Evolutionary conservation across 108 stramenopile genomes (phyloP).

Genomic region (Cyclotella atomus): DNA sequence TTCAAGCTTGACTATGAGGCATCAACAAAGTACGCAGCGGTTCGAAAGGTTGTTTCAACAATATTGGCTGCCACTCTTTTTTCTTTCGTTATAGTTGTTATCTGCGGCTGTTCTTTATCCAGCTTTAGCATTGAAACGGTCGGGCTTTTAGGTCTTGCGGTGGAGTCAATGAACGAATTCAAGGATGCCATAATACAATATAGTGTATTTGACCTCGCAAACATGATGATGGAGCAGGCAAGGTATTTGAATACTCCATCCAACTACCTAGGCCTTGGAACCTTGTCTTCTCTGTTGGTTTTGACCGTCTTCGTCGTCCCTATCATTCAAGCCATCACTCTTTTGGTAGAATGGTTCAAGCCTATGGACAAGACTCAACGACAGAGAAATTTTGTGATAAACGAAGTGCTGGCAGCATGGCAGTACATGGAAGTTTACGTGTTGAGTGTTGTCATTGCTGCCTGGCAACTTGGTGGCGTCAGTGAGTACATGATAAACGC

Average conservation of each 20-base stretch:
- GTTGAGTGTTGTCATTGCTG: conserved; percentile 67
- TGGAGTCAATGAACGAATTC: conserved; percentile 76
- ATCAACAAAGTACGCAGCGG: conserved; percentile 30
- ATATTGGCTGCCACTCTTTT: conserved; percentile 29
- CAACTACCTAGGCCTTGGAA: conserved; percentile 68
- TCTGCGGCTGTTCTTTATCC: conserved; percentile 62
- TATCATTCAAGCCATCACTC: conserved; percentile 52
- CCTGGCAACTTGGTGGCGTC: conserved; percentile 78
- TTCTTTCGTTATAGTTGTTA: conserved; percentile 49
- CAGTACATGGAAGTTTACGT: conserved; percentile 87
- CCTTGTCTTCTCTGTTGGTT: conserved; percentile 64
- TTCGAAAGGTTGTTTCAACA: conserved; percentile 46
- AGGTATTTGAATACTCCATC: conserved; percentile 51
- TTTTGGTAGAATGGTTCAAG: conserved; percentile 62
- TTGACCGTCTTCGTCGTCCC: conserved; percentile 76
- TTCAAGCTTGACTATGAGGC: conserved; percentile 54
- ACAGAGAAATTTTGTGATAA: conserved; percentile 31
- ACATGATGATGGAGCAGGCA: conserved; percentile 78
- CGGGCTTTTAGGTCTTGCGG: conserved; percentile 74
- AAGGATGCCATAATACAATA: conserved; percentile 59
- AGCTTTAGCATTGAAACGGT: conserved; percentile 70
- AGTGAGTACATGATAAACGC: conserved; percentile 78
- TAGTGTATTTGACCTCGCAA: conserved; percentile 61
- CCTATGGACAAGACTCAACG: conserved; percentile 48
- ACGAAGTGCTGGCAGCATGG: conserved; percentile 78